Conservation (phyloP, 345 rosid species). For the Mangifera indica region DNA sequence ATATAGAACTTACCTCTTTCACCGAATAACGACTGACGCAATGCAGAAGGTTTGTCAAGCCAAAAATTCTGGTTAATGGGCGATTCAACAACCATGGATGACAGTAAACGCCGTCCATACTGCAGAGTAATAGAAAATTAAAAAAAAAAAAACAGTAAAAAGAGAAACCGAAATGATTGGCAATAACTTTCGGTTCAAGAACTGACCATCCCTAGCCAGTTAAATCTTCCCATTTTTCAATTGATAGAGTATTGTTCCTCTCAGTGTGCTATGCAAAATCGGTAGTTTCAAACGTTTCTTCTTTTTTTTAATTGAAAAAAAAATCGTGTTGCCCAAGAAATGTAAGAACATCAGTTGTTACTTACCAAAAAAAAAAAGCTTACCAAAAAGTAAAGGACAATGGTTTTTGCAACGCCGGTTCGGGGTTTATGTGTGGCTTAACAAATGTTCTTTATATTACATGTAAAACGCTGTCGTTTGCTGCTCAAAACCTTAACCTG, state of each 20-base stretch:
- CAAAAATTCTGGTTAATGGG: conserved; percentile 17
- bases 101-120: conserved; percentile 52
- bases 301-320: not conserved
- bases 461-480: conserved; percentile 19
- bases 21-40: conserved; percentile 18
- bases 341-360: too few species aligned
- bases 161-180: not conserved
- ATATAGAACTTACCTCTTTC: conserved; percentile 45
- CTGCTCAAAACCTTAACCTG: not conserved
- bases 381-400: too few species aligned
- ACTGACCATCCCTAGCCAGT: conserved; percentile 53
- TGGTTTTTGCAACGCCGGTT: not conserved
- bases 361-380: too few species aligned
- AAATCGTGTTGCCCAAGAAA: conserved; percentile 27
- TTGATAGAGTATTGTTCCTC: not conserved
- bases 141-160: not conserved
- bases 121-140: conserved; percentile 19
- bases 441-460: not conserved
- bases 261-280: not conserved
- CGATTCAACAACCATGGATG: conserved; percentile 33
- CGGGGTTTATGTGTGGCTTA: conserved; percentile 17
- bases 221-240: conserved; percentile 48
- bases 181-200: not conserved
- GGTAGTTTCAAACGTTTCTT: not conserved
- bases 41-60: conserved; percentile 19